Base-by-base conservation (phyloP, 305 asterid species). In the Striga hermonthica region DNA sequence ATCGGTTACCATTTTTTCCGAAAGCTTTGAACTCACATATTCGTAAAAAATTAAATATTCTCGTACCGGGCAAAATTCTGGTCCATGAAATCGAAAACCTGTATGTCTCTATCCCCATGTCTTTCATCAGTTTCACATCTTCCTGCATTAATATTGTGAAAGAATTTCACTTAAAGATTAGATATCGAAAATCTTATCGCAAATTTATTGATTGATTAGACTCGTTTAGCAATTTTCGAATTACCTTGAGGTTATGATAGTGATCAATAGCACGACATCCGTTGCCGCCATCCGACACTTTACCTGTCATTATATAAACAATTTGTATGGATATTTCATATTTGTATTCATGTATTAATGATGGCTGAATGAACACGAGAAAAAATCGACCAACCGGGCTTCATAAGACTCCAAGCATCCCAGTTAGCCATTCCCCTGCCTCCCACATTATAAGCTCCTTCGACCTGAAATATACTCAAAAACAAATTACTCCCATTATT, bases 41-140 rank as follows among this genome's bases (percentile, higher is more conserved):
- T n/a, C n/a, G 4, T 47, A n/a, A 12, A 12, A 14, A 6, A 13
- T 37, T 7, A 66, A 22, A 22, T 22, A 22, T 22, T 22, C 76
- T 4, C 14, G 1, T 87, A 92, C 97, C 75, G 77, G 98, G 97
- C 55, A 93, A 92, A 54, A 92, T 87, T 80, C 97, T 78, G 48
- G 97, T 64, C 98, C 98, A 92, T 11, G 98, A 87, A 79, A 78
- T 90, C 80, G 72, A 74, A 43, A 74, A 50, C 37, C 78, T 59
- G 54, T 69, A 74, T 45, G 72, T 9, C n/a, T 69, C 65, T 15
- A 74, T 1, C 0, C 78, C 75, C 13, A 74, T 5, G 37, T 37
- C 49, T 6, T 74, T 74, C 43, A 74, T 60, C 48, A 50, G n/a
- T 13, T 11, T 1, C 41, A 74, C 71, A 65, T 74, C 78, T 6